These are phyloP conservation scores for Cyclotella distinguenda DNA, from an alignment of 108 stramenopile genomes.

Conservation along the genomic window DNA sequence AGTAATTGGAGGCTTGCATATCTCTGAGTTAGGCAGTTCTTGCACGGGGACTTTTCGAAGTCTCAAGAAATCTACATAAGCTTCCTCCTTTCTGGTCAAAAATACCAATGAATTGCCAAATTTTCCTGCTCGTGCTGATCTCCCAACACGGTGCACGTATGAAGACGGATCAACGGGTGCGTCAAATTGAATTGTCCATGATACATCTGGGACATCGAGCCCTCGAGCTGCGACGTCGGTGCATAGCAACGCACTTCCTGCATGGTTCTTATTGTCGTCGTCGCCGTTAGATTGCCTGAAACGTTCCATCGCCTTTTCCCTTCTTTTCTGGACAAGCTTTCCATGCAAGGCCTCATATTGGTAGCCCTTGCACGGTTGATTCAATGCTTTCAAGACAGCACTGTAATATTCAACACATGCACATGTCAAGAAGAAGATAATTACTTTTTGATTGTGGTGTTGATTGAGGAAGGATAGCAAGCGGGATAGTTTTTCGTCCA, in stretches of 20 bases:
- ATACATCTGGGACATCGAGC: slow-evolving; percentile 93
- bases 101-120: slow-evolving; percentile 86
- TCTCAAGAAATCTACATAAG: slow-evolving; percentile 90
- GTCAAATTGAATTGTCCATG: slow-evolving; percentile 97
- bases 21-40: slow-evolving; percentile 56
- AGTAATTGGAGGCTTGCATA: slow-evolving; percentile 48
- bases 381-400: slow-evolving; percentile 55
- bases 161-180: slow-evolving; percentile 94
- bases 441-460: slow-evolving; percentile 82
- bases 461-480: slow-evolving; percentile 78
- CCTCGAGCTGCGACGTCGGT: slow-evolving; percentile 99
- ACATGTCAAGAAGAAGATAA: slow-evolving; percentile 97
- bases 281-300: slow-evolving; percentile 55
- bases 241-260: slow-evolving; percentile 87
- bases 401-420: slow-evolving; percentile 96
- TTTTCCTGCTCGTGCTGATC: slow-evolving; percentile 94
- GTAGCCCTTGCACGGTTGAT: slow-evolving; percentile 41
- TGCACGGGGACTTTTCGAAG: slow-evolving; percentile 81
- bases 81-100: slow-evolving; percentile 89
- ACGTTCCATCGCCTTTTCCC: slow-evolving; percentile 88
- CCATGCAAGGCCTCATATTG: slow-evolving; percentile 89
- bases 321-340: slow-evolving; percentile 91
- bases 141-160: slow-evolving; percentile 97
- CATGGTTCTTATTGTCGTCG: slow-evolving; percentile 1
- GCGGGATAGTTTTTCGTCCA: slow-evolving; percentile 84